phyloP scores from a whole-genome alignment of 768 basidiomycete genomes.

The Chalciporus piperatus region DNA sequence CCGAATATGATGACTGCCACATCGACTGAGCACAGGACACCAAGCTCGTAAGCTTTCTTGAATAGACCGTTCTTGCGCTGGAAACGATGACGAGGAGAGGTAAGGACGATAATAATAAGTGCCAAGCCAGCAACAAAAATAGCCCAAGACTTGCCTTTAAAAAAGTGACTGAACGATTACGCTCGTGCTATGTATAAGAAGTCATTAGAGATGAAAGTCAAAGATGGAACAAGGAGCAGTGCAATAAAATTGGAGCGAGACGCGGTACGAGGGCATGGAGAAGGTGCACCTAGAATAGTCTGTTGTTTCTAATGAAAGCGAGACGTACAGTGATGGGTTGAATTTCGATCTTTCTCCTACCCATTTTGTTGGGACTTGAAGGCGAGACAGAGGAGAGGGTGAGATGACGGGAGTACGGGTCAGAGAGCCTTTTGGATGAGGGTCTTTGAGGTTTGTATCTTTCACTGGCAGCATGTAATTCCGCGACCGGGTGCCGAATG shows the following conservation, averaged over 20 bases:
- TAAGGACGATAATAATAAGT: constrained; percentile 33
- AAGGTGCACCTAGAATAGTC: constrained; percentile 19
- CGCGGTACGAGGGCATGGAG: constrained; percentile 7
- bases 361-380: constrained; percentile 43
- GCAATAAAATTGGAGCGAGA: constrained; percentile 31
- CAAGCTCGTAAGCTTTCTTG: constrained; percentile 89
- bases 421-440: constrained; percentile 29
- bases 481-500: constrained; percentile 38
- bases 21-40: constrained; percentile 86
- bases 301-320: constrained; percentile 6
- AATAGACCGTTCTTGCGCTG: constrained; percentile 89
- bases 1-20: constrained; percentile 88
- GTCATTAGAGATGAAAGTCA: constrained; percentile 31
- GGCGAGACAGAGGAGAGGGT: neutral
- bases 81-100: constrained; percentile 16
- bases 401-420: constrained; percentile 23
- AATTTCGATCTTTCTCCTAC: constrained; percentile 79
- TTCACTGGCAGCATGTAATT: constrained; percentile 35
- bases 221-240: constrained; percentile 28
- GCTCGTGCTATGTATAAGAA: constrained; percentile 73
- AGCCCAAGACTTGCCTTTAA: constrained; percentile 71
- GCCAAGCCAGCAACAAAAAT: constrained; percentile 54
- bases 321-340: constrained; percentile 72
- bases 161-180: constrained; percentile 89
- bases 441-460: constrained; percentile 35